Conservation (phyloP, 768 basidiomycete species). For the Termitomyces sp. region DNA sequence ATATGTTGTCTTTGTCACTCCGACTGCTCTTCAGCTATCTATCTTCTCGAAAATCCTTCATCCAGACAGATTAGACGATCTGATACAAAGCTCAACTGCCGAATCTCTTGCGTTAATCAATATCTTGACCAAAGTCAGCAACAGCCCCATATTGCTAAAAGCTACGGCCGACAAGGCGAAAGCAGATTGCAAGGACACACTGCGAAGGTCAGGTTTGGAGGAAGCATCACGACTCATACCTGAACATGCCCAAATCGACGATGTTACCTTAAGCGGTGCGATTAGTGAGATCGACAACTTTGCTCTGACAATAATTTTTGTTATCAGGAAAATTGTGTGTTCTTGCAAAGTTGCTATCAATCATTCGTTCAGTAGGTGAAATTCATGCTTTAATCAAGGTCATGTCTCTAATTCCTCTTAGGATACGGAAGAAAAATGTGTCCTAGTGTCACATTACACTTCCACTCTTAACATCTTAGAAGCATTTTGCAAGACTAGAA, state of each 20-base stretch:
- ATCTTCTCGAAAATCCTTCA: conserved; percentile 77
- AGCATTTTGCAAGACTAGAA: conserved; percentile 69
- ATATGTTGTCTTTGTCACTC: conserved; percentile 96
- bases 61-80: conserved; percentile 60
- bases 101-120: conserved; percentile 79
- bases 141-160: conserved; percentile 83
- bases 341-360: conserved; percentile 57
- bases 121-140: conserved; percentile 85
- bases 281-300: not conserved
- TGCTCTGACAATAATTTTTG: not conserved
- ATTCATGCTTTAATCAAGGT: not conserved
- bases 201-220: conserved; percentile 44
- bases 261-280: conserved; percentile 78
- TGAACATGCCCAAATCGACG: conserved; percentile 52
- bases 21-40: conserved; percentile 74
- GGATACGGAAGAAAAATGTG: conserved; percentile 89
- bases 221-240: conserved; percentile 65
- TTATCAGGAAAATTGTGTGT: conserved; percentile 69
- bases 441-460: conserved; percentile 95
- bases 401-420: conserved; percentile 19
- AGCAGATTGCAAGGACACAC: conserved; percentile 30
- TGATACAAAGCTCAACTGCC: conserved; percentile 67
- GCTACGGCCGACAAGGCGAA: conserved; percentile 66
- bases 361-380: conserved; percentile 48
- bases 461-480: conserved; percentile 91